A percentile compares a stretch with the other conserved stretches of the same genome.
Evolutionary conservation across 331 rosid genomes (phyloP).

Genomic region (Pyrus hybrid): DNA sequence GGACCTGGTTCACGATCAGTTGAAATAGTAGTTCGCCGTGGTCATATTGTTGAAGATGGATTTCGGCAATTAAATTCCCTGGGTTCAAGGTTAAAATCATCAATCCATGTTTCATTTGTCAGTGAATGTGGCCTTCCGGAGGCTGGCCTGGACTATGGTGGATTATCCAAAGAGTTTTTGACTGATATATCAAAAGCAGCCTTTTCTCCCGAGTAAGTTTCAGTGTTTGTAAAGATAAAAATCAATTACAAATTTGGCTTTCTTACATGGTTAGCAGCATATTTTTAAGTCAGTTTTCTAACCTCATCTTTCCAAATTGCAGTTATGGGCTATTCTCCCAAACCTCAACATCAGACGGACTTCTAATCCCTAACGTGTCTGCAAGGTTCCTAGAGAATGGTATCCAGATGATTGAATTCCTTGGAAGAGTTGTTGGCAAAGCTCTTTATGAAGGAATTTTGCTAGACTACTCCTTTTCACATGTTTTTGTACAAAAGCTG

Average conservation of each 20-base stretch:
- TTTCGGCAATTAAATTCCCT: slow-evolving; percentile 76
- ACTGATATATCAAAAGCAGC: slow-evolving; percentile 91
- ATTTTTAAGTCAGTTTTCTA: slow-evolving; percentile 9
- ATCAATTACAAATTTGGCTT: background rate
- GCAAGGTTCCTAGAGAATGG: slow-evolving; percentile 88
- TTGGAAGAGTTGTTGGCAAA: slow-evolving; percentile 96
- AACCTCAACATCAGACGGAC: slow-evolving; percentile 83
- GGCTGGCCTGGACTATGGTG: slow-evolving; percentile 99
- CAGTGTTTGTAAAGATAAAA: slow-evolving; percentile 4
- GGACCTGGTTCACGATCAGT: slow-evolving; percentile 76
- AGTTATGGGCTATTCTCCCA: slow-evolving; percentile 89
- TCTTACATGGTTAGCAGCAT: slow-evolving; percentile 13
- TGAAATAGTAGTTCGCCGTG: slow-evolving; percentile 73
- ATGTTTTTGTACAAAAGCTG: slow-evolving; percentile 86
- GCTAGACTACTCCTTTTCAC: slow-evolving; percentile 93
- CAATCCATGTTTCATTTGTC: slow-evolving; percentile 91
- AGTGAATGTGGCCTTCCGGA: slow-evolving; percentile 97
- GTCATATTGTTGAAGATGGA: slow-evolving; percentile 95
- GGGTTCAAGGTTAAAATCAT: slow-evolving; percentile 81
- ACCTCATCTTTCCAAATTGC: slow-evolving; percentile 15
- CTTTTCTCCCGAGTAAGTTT: slow-evolving; percentile 81
- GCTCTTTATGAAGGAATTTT: slow-evolving; percentile 97
- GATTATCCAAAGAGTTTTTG: slow-evolving; percentile 88
- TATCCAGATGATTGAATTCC: slow-evolving; percentile 95
- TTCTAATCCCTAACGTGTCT: slow-evolving; percentile 70